Evolutionary conservation across 2,329 filamentous ascomycete species (phyloP).

Genomic region (Trichoderma simmonsii): DNA sequence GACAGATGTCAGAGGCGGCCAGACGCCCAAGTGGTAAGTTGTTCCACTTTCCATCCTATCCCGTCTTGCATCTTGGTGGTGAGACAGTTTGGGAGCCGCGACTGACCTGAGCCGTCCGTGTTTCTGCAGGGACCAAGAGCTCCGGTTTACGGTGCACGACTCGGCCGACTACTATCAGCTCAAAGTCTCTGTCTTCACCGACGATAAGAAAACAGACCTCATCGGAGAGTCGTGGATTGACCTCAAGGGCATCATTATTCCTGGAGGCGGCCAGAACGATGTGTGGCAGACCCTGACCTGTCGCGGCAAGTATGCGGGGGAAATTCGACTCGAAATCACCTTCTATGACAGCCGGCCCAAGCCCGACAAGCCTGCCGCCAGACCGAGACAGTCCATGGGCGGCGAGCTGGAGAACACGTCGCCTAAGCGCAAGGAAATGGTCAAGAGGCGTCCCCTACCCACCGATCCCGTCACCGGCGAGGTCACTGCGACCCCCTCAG

Average conservation of each 20-base stretch:
- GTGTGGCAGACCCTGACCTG: constrained; percentile 85
- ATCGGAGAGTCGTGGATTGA: constrained; percentile 94
- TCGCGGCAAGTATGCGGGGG: constrained; percentile 92
- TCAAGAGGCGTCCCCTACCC: constrained; percentile 82
- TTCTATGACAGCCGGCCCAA: constrained; percentile 91
- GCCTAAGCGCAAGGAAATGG: constrained; percentile 53
- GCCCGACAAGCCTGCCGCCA: constrained; percentile 64
- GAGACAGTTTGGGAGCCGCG: background rate
- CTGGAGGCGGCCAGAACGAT: constrained; percentile 90
- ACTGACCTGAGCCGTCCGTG: background rate
- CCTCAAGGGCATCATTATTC: constrained; percentile 73
- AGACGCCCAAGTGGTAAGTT: constrained; percentile 86
- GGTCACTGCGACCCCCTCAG: constrained; percentile 37
- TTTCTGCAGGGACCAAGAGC: constrained; percentile 81
- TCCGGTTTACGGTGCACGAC: constrained; percentile 93
- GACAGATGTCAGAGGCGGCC: constrained; percentile 88
- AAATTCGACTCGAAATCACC: constrained; percentile 91
- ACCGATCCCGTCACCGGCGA: constrained; percentile 67
- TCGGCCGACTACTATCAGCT: constrained; percentile 94
- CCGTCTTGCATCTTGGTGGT: background rate
- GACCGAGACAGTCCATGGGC: constrained; percentile 44
- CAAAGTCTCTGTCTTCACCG: constrained; percentile 95
- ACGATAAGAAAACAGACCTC: constrained; percentile 95
- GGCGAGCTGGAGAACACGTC: constrained; percentile 37
- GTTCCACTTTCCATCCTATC: background rate